These are phyloP conservation scores for Quercus phellos DNA, from an alignment of 331 rosid species.

Conservation along the genomic window DNA sequence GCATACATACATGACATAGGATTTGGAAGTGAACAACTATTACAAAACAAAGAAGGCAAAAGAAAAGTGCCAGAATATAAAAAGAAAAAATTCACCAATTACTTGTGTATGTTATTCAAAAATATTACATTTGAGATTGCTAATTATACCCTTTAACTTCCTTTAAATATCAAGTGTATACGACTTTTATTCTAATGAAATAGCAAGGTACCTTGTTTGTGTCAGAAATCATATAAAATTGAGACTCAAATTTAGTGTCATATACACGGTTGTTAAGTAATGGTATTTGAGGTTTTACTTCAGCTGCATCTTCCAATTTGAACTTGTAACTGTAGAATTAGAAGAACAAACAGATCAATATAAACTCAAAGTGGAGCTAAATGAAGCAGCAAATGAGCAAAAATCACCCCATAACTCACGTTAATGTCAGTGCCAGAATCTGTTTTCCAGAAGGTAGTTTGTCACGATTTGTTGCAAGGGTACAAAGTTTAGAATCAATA, in stretches of 20 bases:
- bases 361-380: constrained; percentile 11
- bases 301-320: constrained; percentile 80
- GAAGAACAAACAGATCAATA: constrained; percentile 8
- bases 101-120: neutral
- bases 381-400: constrained; percentile 17
- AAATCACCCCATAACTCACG: constrained; percentile 46
- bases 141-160: constrained; percentile 9
- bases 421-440: constrained; percentile 72
- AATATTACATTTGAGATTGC: constrained; percentile 15
- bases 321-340: constrained; percentile 69
- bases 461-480: constrained; percentile 74
- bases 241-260: constrained; percentile 87
- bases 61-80: neutral
- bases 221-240: constrained; percentile 80
- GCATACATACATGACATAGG: constrained; percentile 6
- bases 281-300: constrained; percentile 73
- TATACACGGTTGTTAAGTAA: constrained; percentile 73
- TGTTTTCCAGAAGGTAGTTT: constrained; percentile 83
- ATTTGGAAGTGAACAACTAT: constrained; percentile 3
- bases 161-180: constrained; percentile 20
- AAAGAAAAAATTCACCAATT: neutral
- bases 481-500: constrained; percentile 55
- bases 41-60: neutral
- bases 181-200: neutral
- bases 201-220: constrained; percentile 56